phyloP scores from a whole-genome alignment of 2,329 filamentous ascomycete species.

The Aaosphaeria arxii region DNA sequence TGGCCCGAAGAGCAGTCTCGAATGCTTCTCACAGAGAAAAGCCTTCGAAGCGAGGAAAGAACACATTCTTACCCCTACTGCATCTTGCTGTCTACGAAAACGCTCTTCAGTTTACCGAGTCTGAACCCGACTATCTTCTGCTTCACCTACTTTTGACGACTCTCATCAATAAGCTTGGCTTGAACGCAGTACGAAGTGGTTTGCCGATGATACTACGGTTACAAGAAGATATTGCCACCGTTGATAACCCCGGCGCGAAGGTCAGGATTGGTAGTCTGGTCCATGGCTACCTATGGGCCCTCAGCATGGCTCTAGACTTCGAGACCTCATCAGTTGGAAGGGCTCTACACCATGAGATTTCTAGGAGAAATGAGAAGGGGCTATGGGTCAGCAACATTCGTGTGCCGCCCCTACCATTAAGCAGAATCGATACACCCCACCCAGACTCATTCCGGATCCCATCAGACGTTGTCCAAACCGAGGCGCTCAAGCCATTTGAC shows the following conservation, averaged over 20 bases:
- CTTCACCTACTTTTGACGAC: constrained; percentile 74
- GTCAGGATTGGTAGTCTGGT: constrained; percentile 80
- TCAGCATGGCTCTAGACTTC: constrained; percentile 75
- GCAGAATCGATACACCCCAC: constrained; percentile 50
- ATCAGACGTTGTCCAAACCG: constrained; percentile 23
- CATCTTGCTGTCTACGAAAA: constrained; percentile 90
- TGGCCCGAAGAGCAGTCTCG: constrained; percentile 65
- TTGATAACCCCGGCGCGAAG: constrained; percentile 66
- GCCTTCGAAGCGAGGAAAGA: constrained; percentile 51
- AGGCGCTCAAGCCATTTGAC: constrained; percentile 67
- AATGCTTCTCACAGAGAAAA: constrained; percentile 63
- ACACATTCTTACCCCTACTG: constrained; percentile 76
- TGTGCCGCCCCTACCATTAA: constrained; percentile 64
- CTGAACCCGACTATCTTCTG: constrained; percentile 71
- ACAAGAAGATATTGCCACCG: constrained; percentile 75
- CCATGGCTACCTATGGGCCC: constrained; percentile 82
- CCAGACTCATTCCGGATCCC: constrained; percentile 20
- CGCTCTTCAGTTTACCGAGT: constrained; percentile 61
- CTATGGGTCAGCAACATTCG: constrained; percentile 77
- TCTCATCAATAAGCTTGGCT: constrained; percentile 72
- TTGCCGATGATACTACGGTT: constrained; percentile 86
- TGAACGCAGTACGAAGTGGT: constrained; percentile 76
- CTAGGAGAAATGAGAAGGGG: constrained; percentile 66
- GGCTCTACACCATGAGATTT: constrained; percentile 73
- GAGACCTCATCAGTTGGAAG: constrained; percentile 67